A percentile compares a stretch with the other conserved stretches of the same genome.
These are phyloP conservation scores for Candida dubliniensis DNA, from an alignment of 1,139 yeast species.

Conservation along the genomic window DNA sequence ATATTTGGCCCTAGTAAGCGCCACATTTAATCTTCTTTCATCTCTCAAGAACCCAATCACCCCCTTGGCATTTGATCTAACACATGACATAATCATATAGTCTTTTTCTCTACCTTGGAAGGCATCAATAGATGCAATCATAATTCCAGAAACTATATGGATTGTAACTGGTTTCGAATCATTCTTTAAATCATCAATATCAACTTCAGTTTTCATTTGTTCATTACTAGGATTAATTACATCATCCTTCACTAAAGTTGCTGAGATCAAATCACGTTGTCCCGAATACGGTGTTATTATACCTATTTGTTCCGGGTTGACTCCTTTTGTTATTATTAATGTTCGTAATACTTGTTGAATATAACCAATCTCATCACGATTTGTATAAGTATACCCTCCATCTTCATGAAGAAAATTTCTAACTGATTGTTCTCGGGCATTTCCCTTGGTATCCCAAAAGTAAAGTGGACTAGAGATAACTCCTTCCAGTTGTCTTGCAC, in stretches of 20 bases:
- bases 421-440: constrained; percentile 44
- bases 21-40: constrained; percentile 60
- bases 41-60: constrained; percentile 61
- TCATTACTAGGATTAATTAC: constrained; percentile 56
- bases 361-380: constrained; percentile 50
- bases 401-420: constrained; percentile 46
- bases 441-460: constrained; percentile 53
- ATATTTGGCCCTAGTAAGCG: constrained; percentile 61
- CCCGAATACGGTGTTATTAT: constrained; percentile 74
- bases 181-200: constrained; percentile 54
- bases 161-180: constrained; percentile 55
- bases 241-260: constrained; percentile 46
- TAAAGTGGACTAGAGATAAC: constrained; percentile 48
- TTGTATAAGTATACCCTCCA: constrained; percentile 55
- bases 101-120: constrained; percentile 68
- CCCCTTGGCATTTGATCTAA: constrained; percentile 50
- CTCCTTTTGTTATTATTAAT: constrained; percentile 54
- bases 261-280: constrained; percentile 63
- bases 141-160: constrained; percentile 63
- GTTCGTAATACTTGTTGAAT: constrained; percentile 48
- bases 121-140: constrained; percentile 68
- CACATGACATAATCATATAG: constrained; percentile 60
- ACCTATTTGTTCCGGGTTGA: constrained; percentile 54
- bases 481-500: constrained; percentile 43
- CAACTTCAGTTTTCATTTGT: constrained; percentile 51